Evolutionary conservation across 352 stramenopile species (phyloP), one percentile per base, ranked within the genome.

Genomic region (Globisporangium canariense): DNA sequence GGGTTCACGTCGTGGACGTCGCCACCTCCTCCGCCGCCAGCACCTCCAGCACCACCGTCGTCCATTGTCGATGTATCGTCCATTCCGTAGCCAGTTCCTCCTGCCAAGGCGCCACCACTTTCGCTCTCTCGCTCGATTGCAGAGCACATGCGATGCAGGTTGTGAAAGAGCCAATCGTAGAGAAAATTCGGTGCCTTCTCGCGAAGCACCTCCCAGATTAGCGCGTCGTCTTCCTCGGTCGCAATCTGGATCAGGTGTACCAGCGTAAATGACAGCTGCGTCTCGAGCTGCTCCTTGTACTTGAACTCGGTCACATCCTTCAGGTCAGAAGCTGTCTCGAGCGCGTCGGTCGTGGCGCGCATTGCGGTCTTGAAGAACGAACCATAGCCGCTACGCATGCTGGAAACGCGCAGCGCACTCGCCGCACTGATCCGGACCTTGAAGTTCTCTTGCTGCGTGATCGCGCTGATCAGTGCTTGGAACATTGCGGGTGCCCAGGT

Each of bases 251-350:
- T 83, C 59, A 96, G 57, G 54, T 94, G 87, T 57, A 94, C 78
- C 55, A 96, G 70, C 34, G 87, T 94, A 60, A 96, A 96, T 8
- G 85, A 94, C 11, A 96, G 56, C 68, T 96, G 87, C 16, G 86
- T 91, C 60, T 96, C 87, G 7, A 96, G 69, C 55, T 96, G 87
- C 59, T 92, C 85, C 66, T 96, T 96, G 78, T 96, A 96, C n/a
- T 86, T 84, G 74, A 94, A 96, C 73, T 96, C 87, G 1, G 79
- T 92, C 67, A 96, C 85, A 57, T 96, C 87, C 52, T 93, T 91
- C 58, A 96, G 65, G 54, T 94, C 85, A 0, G 86, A 93, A 8
- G 83, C 87, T 16, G 83, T 88, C 68, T 96, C 87, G n/a, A 96
- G 63, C 20, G 87, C 83, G 66, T 96, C 85, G 45, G 89, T 71